These are phyloP conservation scores for Adansonia digitata DNA, from an alignment of 345 rosid species.

Conservation along the genomic window DNA sequence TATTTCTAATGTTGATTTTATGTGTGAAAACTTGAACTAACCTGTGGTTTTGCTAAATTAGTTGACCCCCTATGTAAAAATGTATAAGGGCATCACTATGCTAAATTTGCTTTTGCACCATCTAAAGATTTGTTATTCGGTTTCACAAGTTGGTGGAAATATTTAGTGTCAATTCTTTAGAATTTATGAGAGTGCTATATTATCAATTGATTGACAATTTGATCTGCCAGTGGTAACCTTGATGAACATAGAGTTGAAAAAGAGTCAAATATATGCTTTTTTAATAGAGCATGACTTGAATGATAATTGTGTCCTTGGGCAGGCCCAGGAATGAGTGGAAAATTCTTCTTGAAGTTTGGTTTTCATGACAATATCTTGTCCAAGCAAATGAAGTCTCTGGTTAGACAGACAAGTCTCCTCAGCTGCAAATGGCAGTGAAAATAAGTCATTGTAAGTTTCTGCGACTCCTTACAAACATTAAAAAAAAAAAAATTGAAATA, in stretches of 20 bases:
- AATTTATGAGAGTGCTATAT: not conserved
- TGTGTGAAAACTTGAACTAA: not conserved
- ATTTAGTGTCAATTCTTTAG: not conserved
- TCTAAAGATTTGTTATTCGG: not conserved
- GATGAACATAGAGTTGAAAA: not conserved
- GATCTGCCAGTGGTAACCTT: not conserved
- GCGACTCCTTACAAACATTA: not conserved
- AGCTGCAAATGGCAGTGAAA: not conserved
- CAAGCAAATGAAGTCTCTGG: not conserved
- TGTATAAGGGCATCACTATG: not conserved
- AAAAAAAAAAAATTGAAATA: not conserved
- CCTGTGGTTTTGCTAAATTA: not conserved
- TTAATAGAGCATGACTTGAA: not conserved
- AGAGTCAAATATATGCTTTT: not conserved
- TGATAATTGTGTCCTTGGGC: not conserved
- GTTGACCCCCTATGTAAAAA: not conserved
- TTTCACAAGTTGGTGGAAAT: not conserved
- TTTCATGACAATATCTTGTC: not conserved
- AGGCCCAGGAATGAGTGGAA: conserved; percentile 14
- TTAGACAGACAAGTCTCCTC: not conserved
- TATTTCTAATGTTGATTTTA: not conserved
- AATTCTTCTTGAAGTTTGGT: not conserved
- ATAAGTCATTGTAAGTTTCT: not conserved
- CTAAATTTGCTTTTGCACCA: not conserved
- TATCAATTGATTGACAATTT: not conserved